Evolutionary conservation across 441 rosid species (phyloP).

Genomic region (Syzygium malaccense): DNA sequence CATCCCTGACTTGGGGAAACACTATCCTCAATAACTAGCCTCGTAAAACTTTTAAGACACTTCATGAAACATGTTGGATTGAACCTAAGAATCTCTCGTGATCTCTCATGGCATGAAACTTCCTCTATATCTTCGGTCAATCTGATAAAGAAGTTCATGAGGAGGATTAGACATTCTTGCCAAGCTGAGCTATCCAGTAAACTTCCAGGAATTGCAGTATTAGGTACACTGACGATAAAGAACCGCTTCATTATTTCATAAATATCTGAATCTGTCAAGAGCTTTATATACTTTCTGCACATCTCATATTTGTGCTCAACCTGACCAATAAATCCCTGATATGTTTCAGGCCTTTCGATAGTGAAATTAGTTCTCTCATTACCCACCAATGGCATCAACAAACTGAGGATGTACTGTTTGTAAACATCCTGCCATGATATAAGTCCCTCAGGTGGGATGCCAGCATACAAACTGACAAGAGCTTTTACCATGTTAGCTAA

Average conservation of each 20-base stretch:
- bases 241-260: slow-evolving; percentile 59
- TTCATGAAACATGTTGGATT: slow-evolving; percentile 52
- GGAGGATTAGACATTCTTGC: slow-evolving; percentile 84
- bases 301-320: slow-evolving; percentile 68
- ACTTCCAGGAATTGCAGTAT: slow-evolving; percentile 31
- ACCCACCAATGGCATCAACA: slow-evolving; percentile 49
- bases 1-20: slow-evolving; percentile 93
- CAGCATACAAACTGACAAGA: slow-evolving; percentile 33
- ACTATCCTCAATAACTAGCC: slow-evolving; percentile 80
- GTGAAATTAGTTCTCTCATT: slow-evolving; percentile 35
- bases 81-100: slow-evolving; percentile 28
- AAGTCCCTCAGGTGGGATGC: slow-evolving; percentile 46
- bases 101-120: slow-evolving; percentile 27
- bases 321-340: slow-evolving; percentile 52
- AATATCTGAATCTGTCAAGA: slow-evolving; percentile 59
- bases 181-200: slow-evolving; percentile 82
- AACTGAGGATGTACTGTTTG: slow-evolving; percentile 43
- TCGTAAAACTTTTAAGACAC: slow-evolving; percentile 63
- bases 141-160: slow-evolving; percentile 80
- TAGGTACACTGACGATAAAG: slow-evolving; percentile 42
- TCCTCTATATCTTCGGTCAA: slow-evolving; percentile 77
- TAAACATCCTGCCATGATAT: slow-evolving; percentile 73
- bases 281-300: slow-evolving; percentile 49
- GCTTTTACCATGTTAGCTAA: slow-evolving; percentile 80
- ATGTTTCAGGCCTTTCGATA: slow-evolving; percentile 51